These are phyloP conservation scores for Termitomyces sp. DNA, from an alignment of 768 basidiomycete genomes.

Conservation along the genomic window DNA sequence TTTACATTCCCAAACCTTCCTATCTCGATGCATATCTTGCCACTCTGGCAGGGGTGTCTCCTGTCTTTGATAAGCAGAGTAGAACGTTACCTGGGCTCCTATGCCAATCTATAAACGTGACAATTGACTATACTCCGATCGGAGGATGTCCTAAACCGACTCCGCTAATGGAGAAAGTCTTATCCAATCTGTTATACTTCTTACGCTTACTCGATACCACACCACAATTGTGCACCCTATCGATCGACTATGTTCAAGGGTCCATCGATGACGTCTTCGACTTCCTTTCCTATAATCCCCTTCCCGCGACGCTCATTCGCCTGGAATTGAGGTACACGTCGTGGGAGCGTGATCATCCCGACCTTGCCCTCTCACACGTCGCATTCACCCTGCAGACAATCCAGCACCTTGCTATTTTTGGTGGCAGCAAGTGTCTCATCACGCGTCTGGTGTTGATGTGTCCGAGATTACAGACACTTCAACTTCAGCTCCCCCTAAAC, in stretches of 20 bases:
- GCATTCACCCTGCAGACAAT: neutral
- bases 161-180: slow-evolving; percentile 1
- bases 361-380: neutral
- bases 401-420: slow-evolving; percentile 1
- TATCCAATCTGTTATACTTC: slow-evolving; percentile 8
- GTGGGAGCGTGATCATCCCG: neutral
- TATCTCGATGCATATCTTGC: slow-evolving; percentile 11
- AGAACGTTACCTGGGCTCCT: slow-evolving; percentile 1
- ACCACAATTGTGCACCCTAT: slow-evolving; percentile 4
- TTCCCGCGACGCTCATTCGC: slow-evolving; percentile 3
- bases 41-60: slow-evolving; percentile 1
- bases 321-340: slow-evolving; percentile 2
- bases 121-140: slow-evolving; percentile 5
- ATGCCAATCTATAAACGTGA: slow-evolving; percentile 8
- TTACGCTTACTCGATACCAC: slow-evolving; percentile 6
- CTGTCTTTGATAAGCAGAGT: neutral
- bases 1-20: slow-evolving; percentile 13
- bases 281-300: slow-evolving; percentile 7
- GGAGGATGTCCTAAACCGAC: neutral
- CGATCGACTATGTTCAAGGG: slow-evolving; percentile 3
- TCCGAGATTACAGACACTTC: slow-evolving; percentile 3
- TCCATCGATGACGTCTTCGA: slow-evolving; percentile 10
- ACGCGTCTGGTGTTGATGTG: slow-evolving; percentile 3
- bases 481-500: neutral
- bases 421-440: slow-evolving; percentile 1